phyloP scores from a whole-genome alignment of 208 protist species.

The Trypanosoma conorhini region DNA sequence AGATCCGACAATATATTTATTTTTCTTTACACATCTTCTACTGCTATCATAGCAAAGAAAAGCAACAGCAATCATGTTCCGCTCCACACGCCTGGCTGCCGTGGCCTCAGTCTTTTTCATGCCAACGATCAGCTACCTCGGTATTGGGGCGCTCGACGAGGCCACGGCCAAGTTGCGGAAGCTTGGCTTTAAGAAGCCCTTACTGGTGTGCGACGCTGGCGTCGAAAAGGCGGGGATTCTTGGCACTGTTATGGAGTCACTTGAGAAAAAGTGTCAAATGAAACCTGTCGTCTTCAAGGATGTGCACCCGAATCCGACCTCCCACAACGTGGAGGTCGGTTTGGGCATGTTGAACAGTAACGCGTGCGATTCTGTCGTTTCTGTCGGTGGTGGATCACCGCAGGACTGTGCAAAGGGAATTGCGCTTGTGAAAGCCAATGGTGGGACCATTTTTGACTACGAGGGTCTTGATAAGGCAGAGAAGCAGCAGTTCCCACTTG shows the following conservation, averaged over 20 bases:
- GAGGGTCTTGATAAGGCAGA: constrained; percentile 53
- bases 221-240: constrained; percentile 58
- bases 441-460: constrained; percentile 60
- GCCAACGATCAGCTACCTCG: constrained; percentile 56
- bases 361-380: constrained; percentile 66
- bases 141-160: constrained; percentile 53
- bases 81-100: constrained; percentile 30
- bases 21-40: constrained; percentile 1
- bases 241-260: constrained; percentile 40
- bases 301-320: constrained; percentile 68
- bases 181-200: constrained; percentile 58
- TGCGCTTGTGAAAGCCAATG: constrained; percentile 73
- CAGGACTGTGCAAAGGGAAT: constrained; percentile 90
- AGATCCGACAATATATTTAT: background rate
- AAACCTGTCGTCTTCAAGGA: constrained; percentile 54
- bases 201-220: constrained; percentile 73
- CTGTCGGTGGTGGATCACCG: constrained; percentile 84
- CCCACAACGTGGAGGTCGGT: constrained; percentile 52
- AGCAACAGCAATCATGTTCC: constrained; percentile 32
- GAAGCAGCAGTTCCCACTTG: constrained; percentile 57
- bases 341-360: constrained; percentile 51
- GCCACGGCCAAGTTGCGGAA: constrained; percentile 60
- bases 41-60: background rate
- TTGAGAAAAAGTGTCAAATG: constrained; percentile 63
- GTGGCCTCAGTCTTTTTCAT: constrained; percentile 66